Conservation (phyloP, 108 stramenopile genomes). For the Cyclotella atomus region DNA sequence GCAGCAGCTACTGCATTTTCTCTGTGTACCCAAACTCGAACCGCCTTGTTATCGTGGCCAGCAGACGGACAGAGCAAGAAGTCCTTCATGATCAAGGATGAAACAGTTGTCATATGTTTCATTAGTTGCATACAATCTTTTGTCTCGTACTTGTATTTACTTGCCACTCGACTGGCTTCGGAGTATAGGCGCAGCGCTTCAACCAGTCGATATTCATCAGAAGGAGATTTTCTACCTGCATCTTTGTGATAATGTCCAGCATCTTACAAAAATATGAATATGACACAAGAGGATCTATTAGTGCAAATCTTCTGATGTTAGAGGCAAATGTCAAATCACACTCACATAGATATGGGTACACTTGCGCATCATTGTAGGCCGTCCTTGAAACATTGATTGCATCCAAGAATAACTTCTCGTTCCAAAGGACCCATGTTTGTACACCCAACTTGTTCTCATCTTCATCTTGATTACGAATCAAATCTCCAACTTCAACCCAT, state of each 20-base stretch:
- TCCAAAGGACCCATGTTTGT: slow-evolving; percentile 20
- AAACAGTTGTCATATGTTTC: slow-evolving; percentile 55
- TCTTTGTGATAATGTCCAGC: slow-evolving; percentile 68
- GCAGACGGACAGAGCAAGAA: slow-evolving; percentile 33
- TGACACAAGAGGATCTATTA: too few species aligned
- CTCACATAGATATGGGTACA: slow-evolving; percentile 56
- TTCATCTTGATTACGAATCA: neutral
- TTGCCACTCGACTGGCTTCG: slow-evolving; percentile 50
- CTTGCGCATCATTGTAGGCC: slow-evolving; percentile 48
- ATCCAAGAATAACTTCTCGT: slow-evolving; percentile 57
- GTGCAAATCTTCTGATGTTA: too few species aligned
- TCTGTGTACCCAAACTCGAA: slow-evolving; percentile 31
- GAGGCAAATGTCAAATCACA: too few species aligned
- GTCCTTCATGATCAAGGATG: slow-evolving; percentile 51
- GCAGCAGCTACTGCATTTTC: slow-evolving; percentile 53
- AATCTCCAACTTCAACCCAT: slow-evolving; percentile 42
- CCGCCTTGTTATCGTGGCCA: slow-evolving; percentile 14
- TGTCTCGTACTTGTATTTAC: slow-evolving; percentile 52
- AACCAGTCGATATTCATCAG: slow-evolving; percentile 56
- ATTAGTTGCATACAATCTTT: slow-evolving; percentile 59
- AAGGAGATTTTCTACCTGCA: slow-evolving; percentile 40
- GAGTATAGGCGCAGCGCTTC: slow-evolving; percentile 56
- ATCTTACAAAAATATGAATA: slow-evolving; percentile 7
- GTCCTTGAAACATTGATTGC: slow-evolving; percentile 46
- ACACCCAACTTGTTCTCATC: neutral